These are phyloP conservation scores for Camellia granthamiana DNA, from an alignment of 148 eudicot species.

Conservation along the genomic window DNA sequence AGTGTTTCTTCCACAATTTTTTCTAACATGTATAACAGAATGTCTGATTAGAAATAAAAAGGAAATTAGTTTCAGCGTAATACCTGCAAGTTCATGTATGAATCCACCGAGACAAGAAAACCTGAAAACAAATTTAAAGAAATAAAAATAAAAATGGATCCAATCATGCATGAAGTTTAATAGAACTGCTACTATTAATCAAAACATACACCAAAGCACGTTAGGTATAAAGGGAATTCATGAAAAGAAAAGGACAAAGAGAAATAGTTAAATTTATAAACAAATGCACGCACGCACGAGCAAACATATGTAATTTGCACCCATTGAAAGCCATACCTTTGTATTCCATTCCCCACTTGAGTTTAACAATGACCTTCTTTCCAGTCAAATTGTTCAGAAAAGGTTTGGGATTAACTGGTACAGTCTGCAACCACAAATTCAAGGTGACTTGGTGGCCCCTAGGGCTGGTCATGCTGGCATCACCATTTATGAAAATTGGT, in stretches of 20 bases:
- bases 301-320: not conserved
- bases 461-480: slow-evolving; percentile 95
- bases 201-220: not conserved
- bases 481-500: slow-evolving; percentile 74
- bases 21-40: not conserved
- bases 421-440: slow-evolving; percentile 74
- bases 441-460: slow-evolving; percentile 67
- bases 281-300: not conserved
- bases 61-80: not conserved
- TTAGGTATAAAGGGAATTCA: not conserved
- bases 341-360: slow-evolving; percentile 81
- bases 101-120: slow-evolving; percentile 65
- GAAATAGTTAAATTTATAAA: not conserved
- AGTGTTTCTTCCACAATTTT: too few species aligned
- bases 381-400: slow-evolving; percentile 75
- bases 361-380: slow-evolving; percentile 57
- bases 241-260: not conserved
- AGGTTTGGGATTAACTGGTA: slow-evolving; percentile 76
- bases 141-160: not conserved
- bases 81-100: slow-evolving; percentile 75
- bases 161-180: not conserved
- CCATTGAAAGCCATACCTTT: slow-evolving; percentile 38
- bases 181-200: not conserved
- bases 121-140: slow-evolving; percentile 32
- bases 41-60: not conserved